Percentiles rank a stretch among this genome's conserved stretches.
phyloP scores from a whole-genome alignment of 2,329 filamentous ascomycete genomes.

The Fusarium anguioides region DNA sequence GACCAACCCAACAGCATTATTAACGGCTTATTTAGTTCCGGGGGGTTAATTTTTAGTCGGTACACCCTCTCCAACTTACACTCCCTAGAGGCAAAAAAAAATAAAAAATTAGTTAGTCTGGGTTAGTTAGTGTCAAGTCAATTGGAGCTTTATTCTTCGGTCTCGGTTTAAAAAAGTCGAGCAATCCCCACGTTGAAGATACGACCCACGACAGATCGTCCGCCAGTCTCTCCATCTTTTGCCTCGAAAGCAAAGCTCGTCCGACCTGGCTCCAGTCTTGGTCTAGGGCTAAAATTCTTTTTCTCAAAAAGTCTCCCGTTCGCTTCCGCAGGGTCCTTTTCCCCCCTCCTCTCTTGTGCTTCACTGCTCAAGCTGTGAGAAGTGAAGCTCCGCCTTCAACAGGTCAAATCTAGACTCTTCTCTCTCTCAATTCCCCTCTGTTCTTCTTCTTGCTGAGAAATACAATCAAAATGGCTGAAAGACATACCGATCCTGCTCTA shows the following conservation, averaged over 20 bases:
- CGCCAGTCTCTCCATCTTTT: constrained; percentile 4
- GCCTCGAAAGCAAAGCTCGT: too few relatives aligned
- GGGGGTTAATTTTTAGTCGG: too few relatives aligned
- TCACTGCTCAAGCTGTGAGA: constrained; percentile 30
- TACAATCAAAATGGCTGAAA: constrained; percentile 33
- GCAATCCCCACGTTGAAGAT: constrained; percentile 15
- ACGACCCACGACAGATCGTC: constrained; percentile 29
- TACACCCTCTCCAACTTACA: too few relatives aligned
- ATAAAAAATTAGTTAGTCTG: too few relatives aligned
- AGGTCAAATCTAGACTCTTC: not conserved
- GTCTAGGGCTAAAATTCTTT: constrained; percentile 15
- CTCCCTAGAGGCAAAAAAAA: too few relatives aligned
- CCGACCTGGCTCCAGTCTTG: constrained; percentile 2
- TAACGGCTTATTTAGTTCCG: too few relatives aligned
- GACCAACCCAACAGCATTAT: too few relatives aligned
- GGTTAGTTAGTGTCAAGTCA: too few relatives aligned
- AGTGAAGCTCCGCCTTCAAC: constrained; percentile 14
- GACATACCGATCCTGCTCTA: constrained; percentile 40
- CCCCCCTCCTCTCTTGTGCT: constrained; percentile 21
- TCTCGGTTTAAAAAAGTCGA: constrained; percentile 30
- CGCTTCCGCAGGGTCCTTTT: too few relatives aligned
- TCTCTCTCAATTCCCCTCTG: not conserved
- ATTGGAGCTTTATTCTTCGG: not conserved
- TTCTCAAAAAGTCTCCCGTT: not conserved
- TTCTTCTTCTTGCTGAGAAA: too few relatives aligned